phyloP scores from a whole-genome alignment of 2,329 filamentous ascomycete species.

The Ceratocystis cacaofunesta region DNA sequence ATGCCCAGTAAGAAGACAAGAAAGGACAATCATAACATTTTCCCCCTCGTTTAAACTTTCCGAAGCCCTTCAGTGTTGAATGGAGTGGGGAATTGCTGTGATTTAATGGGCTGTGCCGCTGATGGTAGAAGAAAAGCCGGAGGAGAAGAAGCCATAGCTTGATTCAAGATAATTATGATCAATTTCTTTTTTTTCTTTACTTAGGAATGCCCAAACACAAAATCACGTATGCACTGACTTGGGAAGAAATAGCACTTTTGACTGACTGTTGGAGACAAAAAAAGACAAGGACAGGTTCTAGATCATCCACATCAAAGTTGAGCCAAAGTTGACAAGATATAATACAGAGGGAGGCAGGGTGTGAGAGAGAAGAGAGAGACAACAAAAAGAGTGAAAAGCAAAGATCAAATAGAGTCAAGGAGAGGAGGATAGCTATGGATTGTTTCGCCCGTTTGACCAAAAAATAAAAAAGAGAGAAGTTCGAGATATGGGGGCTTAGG shows the following conservation, averaged over 20 bases:
- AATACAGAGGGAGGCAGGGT: background rate
- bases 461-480: background rate
- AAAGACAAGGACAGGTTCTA: background rate
- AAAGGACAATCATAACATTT: background rate
- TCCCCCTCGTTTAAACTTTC: background rate
- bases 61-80: background rate
- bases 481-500: too few species aligned
- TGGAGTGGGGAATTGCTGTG: background rate
- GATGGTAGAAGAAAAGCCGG: background rate
- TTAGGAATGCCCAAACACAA: too few species aligned
- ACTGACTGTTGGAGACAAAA: background rate
- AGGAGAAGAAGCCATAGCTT: background rate
- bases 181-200: too few species aligned
- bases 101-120: background rate
- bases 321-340: background rate
- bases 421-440: background rate
- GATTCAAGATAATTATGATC: background rate
- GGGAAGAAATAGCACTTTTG: background rate
- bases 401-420: background rate
- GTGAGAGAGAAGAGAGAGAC: background rate
- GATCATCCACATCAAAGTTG: background rate
- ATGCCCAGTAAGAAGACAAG: background rate
- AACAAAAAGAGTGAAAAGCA: background rate
- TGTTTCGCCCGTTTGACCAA: background rate
- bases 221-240: background rate